Evolutionary conservation across 148 eudicot genomes (phyloP), one percentile per base, ranked within the genome.

Genomic region (Agrostemma githago): DNA sequence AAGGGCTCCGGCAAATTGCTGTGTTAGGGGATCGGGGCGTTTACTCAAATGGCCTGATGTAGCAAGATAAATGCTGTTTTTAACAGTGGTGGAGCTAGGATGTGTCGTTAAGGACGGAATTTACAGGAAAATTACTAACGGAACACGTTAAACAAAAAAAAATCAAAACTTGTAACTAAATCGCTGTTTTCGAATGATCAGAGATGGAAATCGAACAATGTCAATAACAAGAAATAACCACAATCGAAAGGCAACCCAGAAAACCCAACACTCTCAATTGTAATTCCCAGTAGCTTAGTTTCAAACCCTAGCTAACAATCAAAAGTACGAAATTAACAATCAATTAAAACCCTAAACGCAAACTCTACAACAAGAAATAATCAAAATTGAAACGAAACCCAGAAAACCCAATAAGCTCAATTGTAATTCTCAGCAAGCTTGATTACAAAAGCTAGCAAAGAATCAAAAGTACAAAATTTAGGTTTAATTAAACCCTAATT

Each of bases 241-340:
- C 46, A 39, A 61, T 26, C 43, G 41, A 44, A 43, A 59, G 41
- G 17, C 3, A 66, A 68, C 46, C 44, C 65, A 59, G 43, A 75
- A 81, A 57, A 65, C 82, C 72, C 64, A 59, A n/a, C 66, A 66
- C n/a, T 19, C 10, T 54, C 2, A 39, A 62, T 38, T 61, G 40
- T 5, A 57, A 57, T 3, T 41, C 26, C 12, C 5, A 67, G 3
- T 7, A 5, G 9, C 11, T 19, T 2, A 66, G 67, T 64, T 51
- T 0, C 9, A 2, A 9, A 48, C 64, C 5, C 3, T 0, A 43
- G 6, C 51, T 14, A 9, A 11, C 2, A 34, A 11, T 8, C 34
- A 41, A 21, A 72, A 54, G 39, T 16, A n/a, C 0, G 0, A 70
- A 78, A 59, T 38, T 43, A 70, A 57, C 68, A 64, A 57, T 34